A percentile compares a stretch with the other conserved stretches of the same genome.
phyloP scores from a whole-genome alignment of 306 rosid species.

The Quercus variabilis region DNA sequence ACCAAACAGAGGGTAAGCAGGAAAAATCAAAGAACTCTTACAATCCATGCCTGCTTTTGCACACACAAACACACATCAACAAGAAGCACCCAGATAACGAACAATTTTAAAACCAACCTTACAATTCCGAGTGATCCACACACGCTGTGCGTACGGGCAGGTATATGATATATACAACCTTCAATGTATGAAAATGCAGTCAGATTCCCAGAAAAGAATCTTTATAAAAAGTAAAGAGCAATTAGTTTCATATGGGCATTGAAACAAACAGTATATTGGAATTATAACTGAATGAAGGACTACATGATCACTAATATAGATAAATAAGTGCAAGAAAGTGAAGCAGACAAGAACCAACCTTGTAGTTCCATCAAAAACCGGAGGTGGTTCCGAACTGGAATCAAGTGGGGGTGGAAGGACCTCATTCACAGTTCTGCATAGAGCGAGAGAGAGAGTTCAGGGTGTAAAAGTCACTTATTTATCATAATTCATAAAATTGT shows the following conservation, averaged over 20 bases:
- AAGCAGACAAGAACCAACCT: conserved; percentile 40
- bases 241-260: not conserved
- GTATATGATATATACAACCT: conserved; percentile 78
- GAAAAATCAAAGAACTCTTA: not conserved
- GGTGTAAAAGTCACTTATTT: not conserved
- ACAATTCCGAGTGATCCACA: conserved; percentile 74
- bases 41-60: too few relatives aligned
- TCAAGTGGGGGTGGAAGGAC: conserved; percentile 57
- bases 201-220: conserved; percentile 13
- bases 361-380: conserved; percentile 76
- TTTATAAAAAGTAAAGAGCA: not conserved
- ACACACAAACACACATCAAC: not conserved
- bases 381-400: conserved; percentile 71
- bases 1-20: not conserved
- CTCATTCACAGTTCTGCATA: conserved; percentile 38
- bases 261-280: not conserved
- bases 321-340: not conserved
- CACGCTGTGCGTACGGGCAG: conserved; percentile 91
- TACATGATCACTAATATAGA: not conserved
- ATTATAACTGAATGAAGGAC: not conserved
- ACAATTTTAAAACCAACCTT: conserved; percentile 46
- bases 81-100: not conserved
- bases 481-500: not conserved
- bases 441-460: not conserved
- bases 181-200: conserved; percentile 17